Conservation (phyloP, 805 yeast genomes). For the Pachysolen tannophilus region DNA sequence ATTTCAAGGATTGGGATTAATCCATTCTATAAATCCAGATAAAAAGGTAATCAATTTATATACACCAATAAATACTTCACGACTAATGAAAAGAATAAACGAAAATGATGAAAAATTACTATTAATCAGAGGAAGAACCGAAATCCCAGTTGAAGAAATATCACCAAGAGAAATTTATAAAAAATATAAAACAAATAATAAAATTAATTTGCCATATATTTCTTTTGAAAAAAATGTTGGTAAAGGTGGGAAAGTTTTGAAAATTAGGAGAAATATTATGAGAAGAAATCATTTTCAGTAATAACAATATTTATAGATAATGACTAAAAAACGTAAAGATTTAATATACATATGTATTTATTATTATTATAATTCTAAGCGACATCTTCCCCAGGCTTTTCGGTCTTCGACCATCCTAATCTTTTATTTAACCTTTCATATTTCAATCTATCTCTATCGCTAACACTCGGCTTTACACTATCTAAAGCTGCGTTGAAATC, state of each 20-base stretch:
- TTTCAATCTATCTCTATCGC: conserved; percentile 71
- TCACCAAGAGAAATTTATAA: conserved; percentile 17
- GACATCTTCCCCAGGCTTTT: conserved; percentile 3
- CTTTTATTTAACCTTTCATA: conserved; percentile 68
- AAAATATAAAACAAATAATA: conserved; percentile 6
- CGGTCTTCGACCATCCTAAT: conserved; percentile 59
- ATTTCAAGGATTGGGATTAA: conserved; percentile 47
- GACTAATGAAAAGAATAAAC: conserved; percentile 13
- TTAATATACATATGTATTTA: neutral
- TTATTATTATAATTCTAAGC: neutral
- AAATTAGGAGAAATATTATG: conserved; percentile 37
- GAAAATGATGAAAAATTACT: conserved; percentile 28
- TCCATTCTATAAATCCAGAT: conserved; percentile 53
- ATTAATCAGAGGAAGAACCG: conserved; percentile 55
- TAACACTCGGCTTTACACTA: conserved; percentile 82
- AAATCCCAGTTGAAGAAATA: conserved; percentile 45
- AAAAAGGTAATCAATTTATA: conserved; percentile 43
- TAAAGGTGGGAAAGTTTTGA: conserved; percentile 41
- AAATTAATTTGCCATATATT: conserved; percentile 27
- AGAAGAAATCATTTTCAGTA: conserved; percentile 20
- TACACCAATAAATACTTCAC: conserved; percentile 30
- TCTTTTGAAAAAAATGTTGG: conserved; percentile 27
- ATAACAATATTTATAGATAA: no score
- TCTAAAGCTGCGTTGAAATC: conserved; percentile 70
- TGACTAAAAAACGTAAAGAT: no score